Evolutionary conservation across 2,329 filamentous ascomycete species (phyloP).

Genomic region (Paecilomyces variotii): DNA sequence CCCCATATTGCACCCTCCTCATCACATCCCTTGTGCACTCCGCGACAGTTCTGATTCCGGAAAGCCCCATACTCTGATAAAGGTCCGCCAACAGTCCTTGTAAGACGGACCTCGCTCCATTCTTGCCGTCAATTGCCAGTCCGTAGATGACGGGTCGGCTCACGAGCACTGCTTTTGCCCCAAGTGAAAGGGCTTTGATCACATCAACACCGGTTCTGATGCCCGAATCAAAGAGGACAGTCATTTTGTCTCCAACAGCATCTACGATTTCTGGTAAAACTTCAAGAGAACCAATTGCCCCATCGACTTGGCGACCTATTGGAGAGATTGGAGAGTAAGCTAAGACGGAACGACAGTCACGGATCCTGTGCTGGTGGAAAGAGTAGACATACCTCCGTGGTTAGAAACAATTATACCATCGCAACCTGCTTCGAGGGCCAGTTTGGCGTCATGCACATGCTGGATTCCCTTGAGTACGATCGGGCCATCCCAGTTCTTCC

Average conservation of each 20-base stretch:
- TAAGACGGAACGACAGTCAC: no score
- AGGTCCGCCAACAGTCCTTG: conserved; percentile 45
- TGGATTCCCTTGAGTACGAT: conserved; percentile 57
- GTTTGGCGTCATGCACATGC: conserved; percentile 41
- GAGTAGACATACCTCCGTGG: conserved; percentile 36
- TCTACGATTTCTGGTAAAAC: conserved; percentile 54
- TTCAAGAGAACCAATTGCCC: conserved; percentile 44
- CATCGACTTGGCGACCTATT: conserved; percentile 41
- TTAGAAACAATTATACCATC: conserved; percentile 47
- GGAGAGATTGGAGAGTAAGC: not conserved
- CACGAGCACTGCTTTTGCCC: conserved; percentile 51
- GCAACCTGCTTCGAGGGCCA: conserved; percentile 37
- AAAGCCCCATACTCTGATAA: conserved; percentile 49
- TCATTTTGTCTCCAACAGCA: conserved; percentile 44
- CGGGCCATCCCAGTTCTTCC: conserved; percentile 54
- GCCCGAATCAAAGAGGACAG: conserved; percentile 46
- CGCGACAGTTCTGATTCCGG: conserved; percentile 38
- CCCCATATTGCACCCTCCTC: conserved; percentile 27
- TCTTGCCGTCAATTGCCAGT: conserved; percentile 46
- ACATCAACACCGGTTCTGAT: conserved; percentile 44
- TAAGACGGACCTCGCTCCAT: conserved; percentile 47
- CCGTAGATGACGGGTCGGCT: conserved; percentile 54
- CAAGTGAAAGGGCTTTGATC: conserved; percentile 46
- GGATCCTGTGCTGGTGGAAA: not conserved
- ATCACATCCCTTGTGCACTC: conserved; percentile 27